phyloP scores from a whole-genome alignment of 768 basidiomycete genomes.

The Pleurotus djamor region DNA sequence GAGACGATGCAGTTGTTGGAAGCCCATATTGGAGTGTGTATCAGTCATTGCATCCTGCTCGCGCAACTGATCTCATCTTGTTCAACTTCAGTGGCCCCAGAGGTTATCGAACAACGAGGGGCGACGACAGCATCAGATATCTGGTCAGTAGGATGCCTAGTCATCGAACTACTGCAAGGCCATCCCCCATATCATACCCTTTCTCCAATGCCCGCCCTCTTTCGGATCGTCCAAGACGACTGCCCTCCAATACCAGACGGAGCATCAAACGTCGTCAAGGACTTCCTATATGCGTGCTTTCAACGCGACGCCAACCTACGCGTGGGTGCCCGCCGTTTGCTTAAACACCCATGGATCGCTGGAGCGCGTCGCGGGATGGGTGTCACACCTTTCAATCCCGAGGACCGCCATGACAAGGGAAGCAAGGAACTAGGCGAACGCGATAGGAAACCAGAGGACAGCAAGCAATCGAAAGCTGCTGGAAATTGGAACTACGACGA shows the following conservation, averaged over 20 bases:
- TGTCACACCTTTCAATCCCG: conserved; percentile 29
- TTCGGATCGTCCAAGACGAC: conserved; percentile 98
- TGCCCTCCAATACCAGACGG: conserved; percentile 96
- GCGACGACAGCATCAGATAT: conserved; percentile 98
- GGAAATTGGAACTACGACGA: conserved; percentile 93
- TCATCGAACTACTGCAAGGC: conserved; percentile 89
- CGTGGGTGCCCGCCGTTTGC: conserved; percentile 89
- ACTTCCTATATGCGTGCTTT: conserved; percentile 96
- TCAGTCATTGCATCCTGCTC: background rate
- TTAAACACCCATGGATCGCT: conserved; percentile 96
- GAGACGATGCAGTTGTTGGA: conserved; percentile 92
- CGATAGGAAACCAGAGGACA: conserved; percentile 22
- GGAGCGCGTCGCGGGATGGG: conserved; percentile 74
- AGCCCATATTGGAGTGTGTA: conserved; percentile 97
- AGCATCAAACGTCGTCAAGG: conserved; percentile 91
- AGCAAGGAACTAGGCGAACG: conserved; percentile 27
- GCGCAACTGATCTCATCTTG: background rate
- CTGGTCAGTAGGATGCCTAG: conserved; percentile 93
- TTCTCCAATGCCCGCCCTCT: conserved; percentile 97
- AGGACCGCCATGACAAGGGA: conserved; percentile 24
- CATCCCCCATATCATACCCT: conserved; percentile 95
- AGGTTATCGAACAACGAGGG: conserved; percentile 97
- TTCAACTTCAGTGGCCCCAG: conserved; percentile 80
- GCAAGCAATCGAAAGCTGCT: conserved; percentile 35
- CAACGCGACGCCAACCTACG: conserved; percentile 97